phyloP scores from a whole-genome alignment of 2,329 filamentous ascomycete species.

The Pseudogymnoascus sp. region DNA sequence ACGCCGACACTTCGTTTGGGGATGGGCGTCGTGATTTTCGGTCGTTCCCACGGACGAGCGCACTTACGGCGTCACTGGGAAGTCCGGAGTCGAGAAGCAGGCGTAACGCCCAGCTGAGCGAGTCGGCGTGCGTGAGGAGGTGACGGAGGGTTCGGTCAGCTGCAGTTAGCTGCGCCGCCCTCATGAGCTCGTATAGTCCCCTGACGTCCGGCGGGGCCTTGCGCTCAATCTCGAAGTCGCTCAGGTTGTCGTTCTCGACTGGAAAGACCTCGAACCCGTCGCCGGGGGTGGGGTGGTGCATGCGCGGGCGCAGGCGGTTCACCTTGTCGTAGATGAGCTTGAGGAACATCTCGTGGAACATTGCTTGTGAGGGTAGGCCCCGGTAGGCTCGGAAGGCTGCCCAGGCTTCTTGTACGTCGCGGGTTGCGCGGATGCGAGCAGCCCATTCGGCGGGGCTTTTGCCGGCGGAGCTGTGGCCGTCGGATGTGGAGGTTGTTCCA shows the following conservation, averaged over 20 bases:
- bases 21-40: neutral
- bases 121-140: neutral
- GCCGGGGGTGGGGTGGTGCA: slow-evolving; percentile 41
- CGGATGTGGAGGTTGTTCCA: neutral
- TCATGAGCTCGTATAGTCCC: slow-evolving; percentile 53
- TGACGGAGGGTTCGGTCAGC: neutral
- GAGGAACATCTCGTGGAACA: slow-evolving; percentile 53
- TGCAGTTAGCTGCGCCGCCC: neutral
- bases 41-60: neutral
- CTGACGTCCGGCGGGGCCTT: slow-evolving; percentile 49
- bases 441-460: slow-evolving; percentile 37
- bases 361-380: slow-evolving; percentile 29
- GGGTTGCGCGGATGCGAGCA: slow-evolving; percentile 47
- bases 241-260: slow-evolving; percentile 48
- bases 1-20: slow-evolving; percentile 23
- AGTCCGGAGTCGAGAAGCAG: neutral
- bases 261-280: slow-evolving; percentile 48
- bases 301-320: slow-evolving; percentile 13
- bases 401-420: slow-evolving; percentile 56
- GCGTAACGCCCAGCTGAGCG: neutral
- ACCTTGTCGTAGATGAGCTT: slow-evolving; percentile 38
- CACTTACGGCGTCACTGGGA: neutral
- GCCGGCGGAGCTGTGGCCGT: neutral
- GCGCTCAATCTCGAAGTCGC: slow-evolving; percentile 56
- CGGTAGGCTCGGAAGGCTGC: slow-evolving; percentile 24